Evolutionary conservation across 1,284 basidiomycete species (phyloP), one percentile per base, ranked within the genome.

Genomic region (Fistulinella cinereoalba): DNA sequence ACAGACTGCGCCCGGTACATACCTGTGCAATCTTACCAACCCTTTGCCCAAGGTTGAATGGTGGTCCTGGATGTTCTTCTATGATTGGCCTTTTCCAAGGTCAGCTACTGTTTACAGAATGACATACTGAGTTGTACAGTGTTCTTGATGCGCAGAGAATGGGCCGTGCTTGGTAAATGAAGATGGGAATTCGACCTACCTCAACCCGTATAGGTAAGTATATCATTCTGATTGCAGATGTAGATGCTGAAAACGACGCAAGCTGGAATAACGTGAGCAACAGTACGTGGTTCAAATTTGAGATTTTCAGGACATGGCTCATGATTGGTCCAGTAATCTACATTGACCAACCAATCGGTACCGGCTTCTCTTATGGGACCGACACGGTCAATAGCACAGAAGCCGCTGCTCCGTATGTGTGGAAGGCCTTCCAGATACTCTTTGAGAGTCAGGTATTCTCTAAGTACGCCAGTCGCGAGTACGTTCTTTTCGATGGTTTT

Each of bases 241-340:
- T 53, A 40, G 56, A n/a, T 32, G 11, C 6, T n/a, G 7, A 7
- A 32, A 13, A 32, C 15, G 15, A 32, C 15, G 39, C n/a, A 10
- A 81, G 81, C 51, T 88, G 85, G 85, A 88, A 86, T 58, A 80
- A 76, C 41, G 62, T 80, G 51, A 82, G 78, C 65, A 87, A 88
- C 55, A 76, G 83, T 83, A 43, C 32, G 56, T 46, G n/a, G 23
- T 27, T 12, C 25, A 21, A 3, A 18, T 6, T 6, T 8, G 12
- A 16, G 49, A 7, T 6, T 8, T 13, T 40, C 22, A 42, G 10
- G 38, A 41, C 28, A 21, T 12, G 10, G 25, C 18, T 40, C 23
- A 44, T 37, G 1, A 7, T 15, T 16, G 25, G 3, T 41, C 11
- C 46, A 85, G 81, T 85, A 62, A 80, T 89, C 38, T 88, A 86